Evolutionary conservation across 2,329 filamentous ascomycete genomes (phyloP).

Genomic region (Aureobasidium pullulans): DNA sequence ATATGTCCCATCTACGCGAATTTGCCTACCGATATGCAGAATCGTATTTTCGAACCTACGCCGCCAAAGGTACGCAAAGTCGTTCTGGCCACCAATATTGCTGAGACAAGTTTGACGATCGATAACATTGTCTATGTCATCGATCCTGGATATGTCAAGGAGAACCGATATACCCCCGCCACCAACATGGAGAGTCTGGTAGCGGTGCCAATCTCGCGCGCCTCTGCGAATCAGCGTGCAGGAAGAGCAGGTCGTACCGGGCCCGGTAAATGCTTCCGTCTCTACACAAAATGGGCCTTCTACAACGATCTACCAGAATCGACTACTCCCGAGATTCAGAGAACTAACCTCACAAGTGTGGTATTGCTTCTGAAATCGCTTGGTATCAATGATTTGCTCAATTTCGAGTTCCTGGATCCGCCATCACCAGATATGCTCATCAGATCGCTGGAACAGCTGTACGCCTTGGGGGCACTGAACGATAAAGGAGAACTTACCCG

Average conservation of each 20-base stretch:
- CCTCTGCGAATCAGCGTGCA: slow-evolving; percentile 85
- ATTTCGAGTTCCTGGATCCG: slow-evolving; percentile 95
- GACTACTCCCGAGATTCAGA: slow-evolving; percentile 86
- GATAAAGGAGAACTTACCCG: slow-evolving; percentile 84
- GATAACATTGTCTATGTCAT: slow-evolving; percentile 96
- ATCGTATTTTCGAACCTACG: slow-evolving; percentile 90
- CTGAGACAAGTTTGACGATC: slow-evolving; percentile 90
- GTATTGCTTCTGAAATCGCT: slow-evolving; percentile 82
- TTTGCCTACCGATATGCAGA: slow-evolving; percentile 80
- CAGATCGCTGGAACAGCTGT: slow-evolving; percentile 80
- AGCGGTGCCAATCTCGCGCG: slow-evolving; percentile 83
- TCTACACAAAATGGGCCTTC: slow-evolving; percentile 83
- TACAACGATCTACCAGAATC: slow-evolving; percentile 92
- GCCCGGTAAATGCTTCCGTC: slow-evolving; percentile 83
- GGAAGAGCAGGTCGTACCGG: slow-evolving; percentile 88
- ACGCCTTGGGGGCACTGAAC: slow-evolving; percentile 82
- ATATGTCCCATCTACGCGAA: slow-evolving; percentile 94
- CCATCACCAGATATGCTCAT: slow-evolving; percentile 86
- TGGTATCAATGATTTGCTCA: slow-evolving; percentile 83
- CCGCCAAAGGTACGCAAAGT: slow-evolving; percentile 81
- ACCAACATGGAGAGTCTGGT: slow-evolving; percentile 90
- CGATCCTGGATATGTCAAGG: slow-evolving; percentile 90
- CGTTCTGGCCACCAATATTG: slow-evolving; percentile 92
- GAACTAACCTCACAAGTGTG: slow-evolving; percentile 77
- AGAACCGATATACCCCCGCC: slow-evolving; percentile 85